Evolutionary conservation across 2,329 filamentous ascomycete species (phyloP).

Genomic region (Alternaria brassicicola): DNA sequence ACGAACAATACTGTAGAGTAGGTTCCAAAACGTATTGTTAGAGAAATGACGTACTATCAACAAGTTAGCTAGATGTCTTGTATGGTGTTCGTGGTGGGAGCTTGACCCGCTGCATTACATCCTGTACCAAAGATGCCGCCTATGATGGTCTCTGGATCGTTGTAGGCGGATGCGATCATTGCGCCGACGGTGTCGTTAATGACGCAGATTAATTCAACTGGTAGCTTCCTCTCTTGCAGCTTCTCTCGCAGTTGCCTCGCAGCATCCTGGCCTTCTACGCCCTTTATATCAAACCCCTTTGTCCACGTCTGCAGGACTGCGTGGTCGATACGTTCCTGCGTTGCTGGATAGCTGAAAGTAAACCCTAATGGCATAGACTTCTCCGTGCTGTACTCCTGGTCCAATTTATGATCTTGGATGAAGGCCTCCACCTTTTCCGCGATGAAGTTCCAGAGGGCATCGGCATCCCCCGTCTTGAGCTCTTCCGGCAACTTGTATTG

Average conservation of each 20-base stretch:
- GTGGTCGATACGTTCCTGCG: conserved; percentile 91
- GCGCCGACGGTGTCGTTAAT: conserved; percentile 96
- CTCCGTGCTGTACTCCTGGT: conserved; percentile 64
- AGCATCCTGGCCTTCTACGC: conserved; percentile 88
- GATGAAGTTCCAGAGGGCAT: conserved; percentile 94
- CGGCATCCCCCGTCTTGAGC: conserved; percentile 80
- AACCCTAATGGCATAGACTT: conserved; percentile 81
- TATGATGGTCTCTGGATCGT: conserved; percentile 81
- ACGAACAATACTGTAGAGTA: too few relatives aligned
- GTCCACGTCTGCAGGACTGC: conserved; percentile 94
- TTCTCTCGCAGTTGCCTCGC: conserved; percentile 86
- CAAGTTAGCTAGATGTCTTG: neutral
- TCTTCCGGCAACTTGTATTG: conserved; percentile 96
- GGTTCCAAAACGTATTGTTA: too few relatives aligned
- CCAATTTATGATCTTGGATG: conserved; percentile 80
- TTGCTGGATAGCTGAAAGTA: conserved; percentile 95
- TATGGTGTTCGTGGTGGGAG: neutral
- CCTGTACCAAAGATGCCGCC: conserved; percentile 94
- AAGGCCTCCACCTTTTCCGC: conserved; percentile 92
- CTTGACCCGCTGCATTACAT: conserved; percentile 81
- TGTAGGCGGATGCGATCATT: conserved; percentile 87
- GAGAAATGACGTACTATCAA: too few relatives aligned
- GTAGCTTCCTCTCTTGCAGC: conserved; percentile 73
- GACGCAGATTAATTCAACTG: conserved; percentile 81
- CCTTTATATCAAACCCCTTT: conserved; percentile 93